Base-by-base conservation (phyloP, 352 stramenopile genomes). In the Phytopythium ostracodes region DNA sequence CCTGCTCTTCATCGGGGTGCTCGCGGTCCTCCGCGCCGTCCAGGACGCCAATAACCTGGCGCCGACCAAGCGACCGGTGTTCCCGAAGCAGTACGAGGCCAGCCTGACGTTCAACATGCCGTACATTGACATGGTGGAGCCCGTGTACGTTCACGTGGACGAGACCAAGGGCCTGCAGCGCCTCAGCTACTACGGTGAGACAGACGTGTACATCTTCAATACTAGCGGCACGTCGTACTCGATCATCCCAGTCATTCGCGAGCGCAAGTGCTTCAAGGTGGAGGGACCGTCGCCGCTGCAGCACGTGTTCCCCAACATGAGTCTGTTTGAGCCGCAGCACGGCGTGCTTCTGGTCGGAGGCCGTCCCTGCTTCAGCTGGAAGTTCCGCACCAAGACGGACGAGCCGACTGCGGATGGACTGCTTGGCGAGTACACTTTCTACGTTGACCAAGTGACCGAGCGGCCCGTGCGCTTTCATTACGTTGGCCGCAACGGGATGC, bases 181-280 rank as follows among this genome's bases (percentile, higher is more conserved):
- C 60, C 71, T 96, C 51, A 94, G 83, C 68, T 96, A 92, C 75
- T 96, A 96, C 58, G 88, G 88, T 59, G 88, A 84, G 58, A 91
- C 86, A 42, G 84, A 96, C 64, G 80, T 91, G 59, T 96, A 90
- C 75, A 92, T 95, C 52, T 94, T 88, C 70, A 95, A 96, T 71
- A 79, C 67, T 8, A 84, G 68, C 24, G 84, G 82, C n/a, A 63
- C 73, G 20, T 92, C 83, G 50, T 96, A 91, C 66, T 75, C 90
- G 71, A 88, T 96, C 60, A 79, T 96, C 36, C 87, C 87, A 14
- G 83, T 96, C 22, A 90, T 94, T 64, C 70, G 64, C 24, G 63
- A 87, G 64, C 75, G 87, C 35, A 88, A 87, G 61, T 96, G 87
- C 66, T 93, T 96, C 56, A 79, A 78, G 55, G 63, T 64, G n/a